Percentiles rank a stretch among this genome's conserved stretches.
Evolutionary conservation across 352 stramenopile genomes (phyloP).

Genomic region (Pythium insidiosum): DNA sequence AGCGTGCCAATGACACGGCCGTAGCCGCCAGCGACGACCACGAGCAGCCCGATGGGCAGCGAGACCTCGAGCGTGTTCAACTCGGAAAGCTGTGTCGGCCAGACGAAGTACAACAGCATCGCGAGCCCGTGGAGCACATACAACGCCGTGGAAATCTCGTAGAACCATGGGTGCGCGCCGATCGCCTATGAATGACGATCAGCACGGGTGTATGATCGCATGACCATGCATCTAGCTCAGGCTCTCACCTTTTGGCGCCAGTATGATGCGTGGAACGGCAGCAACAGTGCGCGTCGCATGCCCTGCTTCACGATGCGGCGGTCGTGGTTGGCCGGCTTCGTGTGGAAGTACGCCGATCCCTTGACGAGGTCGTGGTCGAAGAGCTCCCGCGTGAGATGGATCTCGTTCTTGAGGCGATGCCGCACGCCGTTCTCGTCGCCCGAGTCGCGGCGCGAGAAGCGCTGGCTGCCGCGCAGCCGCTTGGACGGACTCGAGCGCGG

Average conservation of each 20-base stretch:
- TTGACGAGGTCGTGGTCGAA: slow-evolving; percentile 87
- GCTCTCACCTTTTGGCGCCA: slow-evolving; percentile 54
- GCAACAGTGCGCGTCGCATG: slow-evolving; percentile 51
- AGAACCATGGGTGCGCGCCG: slow-evolving; percentile 41
- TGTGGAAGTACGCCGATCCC: slow-evolving; percentile 81
- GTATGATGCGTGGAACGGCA: slow-evolving; percentile 65
- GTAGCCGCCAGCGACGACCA: slow-evolving; percentile 69
- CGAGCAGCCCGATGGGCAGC: slow-evolving; percentile 45
- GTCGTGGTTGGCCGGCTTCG: slow-evolving; percentile 76
- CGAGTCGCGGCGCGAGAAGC: slow-evolving; percentile 48
- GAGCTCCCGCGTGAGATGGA: slow-evolving; percentile 61
- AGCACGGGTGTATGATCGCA: no score
- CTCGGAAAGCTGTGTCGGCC: slow-evolving; percentile 26
- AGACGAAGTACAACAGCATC: slow-evolving; percentile 44
- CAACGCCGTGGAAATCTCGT: slow-evolving; percentile 42
- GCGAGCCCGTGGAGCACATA: slow-evolving; percentile 46
- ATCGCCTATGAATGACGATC: no score
- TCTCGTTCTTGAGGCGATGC: slow-evolving; percentile 42
- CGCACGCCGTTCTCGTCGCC: slow-evolving; percentile 27
- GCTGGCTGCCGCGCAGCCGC: slow-evolving; percentile 13
- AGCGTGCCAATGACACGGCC: slow-evolving; percentile 67
- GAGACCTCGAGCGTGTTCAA: slow-evolving; percentile 66
- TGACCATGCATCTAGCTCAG: neutral
- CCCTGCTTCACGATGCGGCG: slow-evolving; percentile 71
- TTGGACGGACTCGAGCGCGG: no score